These are phyloP conservation scores for Metschnikowia reukaufii DNA, from an alignment of 805 yeast species.

Conservation along the genomic window DNA sequence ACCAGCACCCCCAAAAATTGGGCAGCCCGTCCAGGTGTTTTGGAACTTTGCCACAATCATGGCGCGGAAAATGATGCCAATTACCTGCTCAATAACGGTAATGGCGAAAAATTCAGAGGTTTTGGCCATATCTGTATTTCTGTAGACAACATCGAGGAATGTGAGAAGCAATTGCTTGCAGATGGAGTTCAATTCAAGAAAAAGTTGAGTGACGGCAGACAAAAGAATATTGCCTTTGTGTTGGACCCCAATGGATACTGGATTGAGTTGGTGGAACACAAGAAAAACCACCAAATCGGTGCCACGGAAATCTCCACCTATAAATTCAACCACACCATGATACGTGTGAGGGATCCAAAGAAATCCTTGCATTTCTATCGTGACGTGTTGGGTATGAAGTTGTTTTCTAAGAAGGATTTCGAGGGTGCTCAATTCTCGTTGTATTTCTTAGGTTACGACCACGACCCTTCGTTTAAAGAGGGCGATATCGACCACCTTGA, in stretches of 20 bases:
- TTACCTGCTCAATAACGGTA: slow-evolving; percentile 74
- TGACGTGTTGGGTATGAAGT: slow-evolving; percentile 76
- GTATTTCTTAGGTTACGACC: slow-evolving; percentile 79
- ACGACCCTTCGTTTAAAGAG: slow-evolving; percentile 43
- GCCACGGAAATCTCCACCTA: slow-evolving; percentile 41
- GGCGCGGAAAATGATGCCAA: slow-evolving; percentile 61
- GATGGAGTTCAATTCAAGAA: slow-evolving; percentile 78
- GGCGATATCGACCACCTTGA: slow-evolving; percentile 32
- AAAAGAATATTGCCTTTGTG: slow-evolving; percentile 88
- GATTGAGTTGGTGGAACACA: slow-evolving; percentile 81
- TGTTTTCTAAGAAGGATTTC: slow-evolving; percentile 56
- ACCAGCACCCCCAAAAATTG: slow-evolving; percentile 43
- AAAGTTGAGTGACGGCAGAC: slow-evolving; percentile 85
- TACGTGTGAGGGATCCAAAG: slow-evolving; percentile 83
- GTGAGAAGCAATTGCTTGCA: slow-evolving; percentile 58
- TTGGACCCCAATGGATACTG: slow-evolving; percentile 97
- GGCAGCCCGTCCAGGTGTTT: slow-evolving; percentile 60
- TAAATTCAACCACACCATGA: slow-evolving; percentile 86
- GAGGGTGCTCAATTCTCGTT: slow-evolving; percentile 77
- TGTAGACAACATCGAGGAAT: slow-evolving; percentile 70
- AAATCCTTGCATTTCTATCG: slow-evolving; percentile 76
- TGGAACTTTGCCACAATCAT: slow-evolving; percentile 81
- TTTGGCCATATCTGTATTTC: slow-evolving; percentile 93
- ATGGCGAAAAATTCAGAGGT: slow-evolving; percentile 80
- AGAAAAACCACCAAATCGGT: slow-evolving; percentile 40